phyloP scores from a whole-genome alignment of 2,329 filamentous ascomycete genomes.

The Calonectria pseudoturangicola region DNA sequence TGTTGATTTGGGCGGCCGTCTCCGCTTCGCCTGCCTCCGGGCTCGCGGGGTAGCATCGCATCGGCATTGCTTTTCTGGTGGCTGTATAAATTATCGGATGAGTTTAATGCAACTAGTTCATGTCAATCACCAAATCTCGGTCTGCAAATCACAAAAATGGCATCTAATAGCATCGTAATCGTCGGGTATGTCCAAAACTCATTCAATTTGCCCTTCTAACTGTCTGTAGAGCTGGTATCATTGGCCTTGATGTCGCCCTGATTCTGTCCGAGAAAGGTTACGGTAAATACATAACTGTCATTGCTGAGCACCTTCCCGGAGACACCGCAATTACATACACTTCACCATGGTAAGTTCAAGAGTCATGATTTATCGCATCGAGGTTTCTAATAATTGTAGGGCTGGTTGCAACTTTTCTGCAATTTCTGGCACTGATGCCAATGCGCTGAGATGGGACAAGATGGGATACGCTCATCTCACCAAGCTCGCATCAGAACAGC shows the following conservation, averaged over 20 bases:
- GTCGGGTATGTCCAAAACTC: slow-evolving; percentile 12
- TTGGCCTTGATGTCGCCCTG: slow-evolving; percentile 62
- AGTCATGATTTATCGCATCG: neutral
- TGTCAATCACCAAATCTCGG: neutral
- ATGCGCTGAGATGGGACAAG: slow-evolving; percentile 65
- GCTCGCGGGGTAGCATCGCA: neutral
- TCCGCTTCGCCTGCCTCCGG: neutral
- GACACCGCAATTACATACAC: slow-evolving; percentile 63
- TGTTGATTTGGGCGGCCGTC: neutral
- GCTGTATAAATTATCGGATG: neutral
- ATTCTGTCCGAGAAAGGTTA: slow-evolving; percentile 60
- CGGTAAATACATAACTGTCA: slow-evolving; percentile 58
- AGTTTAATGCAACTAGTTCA: neutral
- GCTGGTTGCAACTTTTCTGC: slow-evolving; percentile 67
- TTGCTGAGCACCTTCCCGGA: slow-evolving; percentile 64
- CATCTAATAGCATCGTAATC: slow-evolving; percentile 28
- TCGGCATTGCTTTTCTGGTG: neutral
- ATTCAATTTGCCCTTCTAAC: slow-evolving; percentile 32
- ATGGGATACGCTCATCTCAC: slow-evolving; percentile 62
- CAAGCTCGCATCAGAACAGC: slow-evolving; percentile 55
- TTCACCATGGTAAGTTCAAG: slow-evolving; percentile 61
- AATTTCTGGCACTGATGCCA: slow-evolving; percentile 64
- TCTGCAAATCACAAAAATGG: neutral
- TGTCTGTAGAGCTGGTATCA: slow-evolving; percentile 58
- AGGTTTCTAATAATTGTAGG: slow-evolving; percentile 47